These are phyloP conservation scores for Trapa bicornis DNA, from an alignment of 345 rosid genomes.

Conservation along the genomic window DNA sequence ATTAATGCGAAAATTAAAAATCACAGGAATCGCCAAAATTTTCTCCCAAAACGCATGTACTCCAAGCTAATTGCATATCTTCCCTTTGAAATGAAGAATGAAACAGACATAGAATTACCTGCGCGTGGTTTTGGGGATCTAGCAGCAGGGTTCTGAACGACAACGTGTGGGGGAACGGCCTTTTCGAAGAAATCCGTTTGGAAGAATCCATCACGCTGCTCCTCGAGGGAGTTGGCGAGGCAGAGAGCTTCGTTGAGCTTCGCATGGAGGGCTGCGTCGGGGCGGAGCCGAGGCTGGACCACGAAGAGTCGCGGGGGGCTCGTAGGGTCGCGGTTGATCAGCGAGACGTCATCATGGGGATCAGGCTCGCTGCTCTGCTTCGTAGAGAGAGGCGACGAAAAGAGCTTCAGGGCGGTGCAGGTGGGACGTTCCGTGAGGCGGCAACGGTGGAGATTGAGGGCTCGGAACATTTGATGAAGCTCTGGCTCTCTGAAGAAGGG, in stretches of 20 bases:
- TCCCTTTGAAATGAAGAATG: not conserved
- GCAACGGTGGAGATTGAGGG: not conserved
- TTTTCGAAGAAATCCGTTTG: constrained; percentile 56
- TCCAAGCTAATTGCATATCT: not conserved
- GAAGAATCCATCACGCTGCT: constrained; percentile 78
- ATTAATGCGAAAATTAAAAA: not conserved
- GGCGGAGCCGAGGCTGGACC: constrained; percentile 81
- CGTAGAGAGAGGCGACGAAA: constrained; percentile 4
- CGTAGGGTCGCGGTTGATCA: constrained; percentile 49
- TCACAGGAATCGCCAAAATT: not conserved
- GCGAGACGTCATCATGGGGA: constrained; percentile 16
- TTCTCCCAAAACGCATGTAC: not conserved
- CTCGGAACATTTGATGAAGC: not conserved
- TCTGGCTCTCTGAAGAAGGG: not conserved
- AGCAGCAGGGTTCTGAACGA: constrained; percentile 75
- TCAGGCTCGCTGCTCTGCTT: constrained; percentile 3
- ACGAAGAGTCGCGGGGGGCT: constrained; percentile 66
- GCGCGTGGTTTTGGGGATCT: constrained; percentile 54
- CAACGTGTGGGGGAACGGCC: constrained; percentile 55
- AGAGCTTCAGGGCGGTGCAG: not conserved
- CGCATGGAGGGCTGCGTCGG: constrained; percentile 50
- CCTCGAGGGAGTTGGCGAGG: constrained; percentile 87
- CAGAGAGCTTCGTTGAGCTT: constrained; percentile 85
- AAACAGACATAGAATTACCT: constrained; percentile 24
- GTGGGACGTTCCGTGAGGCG: not conserved